Evolutionary conservation across 164 flowering plant genomes (phyloP).

Genomic region (Dillenia suffruticosa): DNA sequence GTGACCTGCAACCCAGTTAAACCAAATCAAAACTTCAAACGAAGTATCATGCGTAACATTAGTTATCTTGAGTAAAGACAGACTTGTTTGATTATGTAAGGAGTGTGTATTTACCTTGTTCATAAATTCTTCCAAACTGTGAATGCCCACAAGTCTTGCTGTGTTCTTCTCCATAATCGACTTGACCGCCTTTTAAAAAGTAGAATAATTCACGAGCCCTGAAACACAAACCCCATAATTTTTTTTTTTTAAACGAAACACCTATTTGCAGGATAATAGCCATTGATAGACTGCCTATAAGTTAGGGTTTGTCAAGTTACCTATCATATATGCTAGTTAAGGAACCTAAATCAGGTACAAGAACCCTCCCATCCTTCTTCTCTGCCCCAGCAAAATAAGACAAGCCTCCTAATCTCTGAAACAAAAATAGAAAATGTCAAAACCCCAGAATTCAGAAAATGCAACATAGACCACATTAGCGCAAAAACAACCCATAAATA

Average conservation of each 20-base stretch:
- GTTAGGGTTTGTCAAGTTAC: conserved; percentile 23
- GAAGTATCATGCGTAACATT: no score
- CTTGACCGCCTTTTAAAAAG: conserved; percentile 93
- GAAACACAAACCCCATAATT: conserved; percentile 23
- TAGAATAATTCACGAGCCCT: conserved; percentile 98
- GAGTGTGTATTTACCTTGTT: conserved; percentile 43
- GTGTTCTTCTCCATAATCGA: conserved; percentile 96
- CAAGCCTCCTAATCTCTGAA: conserved; percentile 82
- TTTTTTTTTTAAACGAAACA: not conserved
- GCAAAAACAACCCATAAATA: conserved; percentile 1
- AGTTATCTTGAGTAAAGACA: no score
- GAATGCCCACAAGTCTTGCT: conserved; percentile 81
- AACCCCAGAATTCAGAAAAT: not conserved
- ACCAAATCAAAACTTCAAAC: not conserved
- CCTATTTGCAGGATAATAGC: no score
- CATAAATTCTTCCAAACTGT: conserved; percentile 72
- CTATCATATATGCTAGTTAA: conserved; percentile 92
- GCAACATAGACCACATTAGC: no score
- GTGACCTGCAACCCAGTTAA: conserved; percentile 45
- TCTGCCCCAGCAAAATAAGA: conserved; percentile 98
- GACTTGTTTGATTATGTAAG: not conserved
- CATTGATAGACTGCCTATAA: no score
- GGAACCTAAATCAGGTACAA: conserved; percentile 98
- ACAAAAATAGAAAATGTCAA: conserved; percentile 9
- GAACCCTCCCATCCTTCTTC: conserved; percentile 91